A percentile compares a stretch with the other conserved stretches of the same genome.
Conservation (phyloP, 2,329 filamentous ascomycete species). For the Phialemonium atrogriseum region DNA sequence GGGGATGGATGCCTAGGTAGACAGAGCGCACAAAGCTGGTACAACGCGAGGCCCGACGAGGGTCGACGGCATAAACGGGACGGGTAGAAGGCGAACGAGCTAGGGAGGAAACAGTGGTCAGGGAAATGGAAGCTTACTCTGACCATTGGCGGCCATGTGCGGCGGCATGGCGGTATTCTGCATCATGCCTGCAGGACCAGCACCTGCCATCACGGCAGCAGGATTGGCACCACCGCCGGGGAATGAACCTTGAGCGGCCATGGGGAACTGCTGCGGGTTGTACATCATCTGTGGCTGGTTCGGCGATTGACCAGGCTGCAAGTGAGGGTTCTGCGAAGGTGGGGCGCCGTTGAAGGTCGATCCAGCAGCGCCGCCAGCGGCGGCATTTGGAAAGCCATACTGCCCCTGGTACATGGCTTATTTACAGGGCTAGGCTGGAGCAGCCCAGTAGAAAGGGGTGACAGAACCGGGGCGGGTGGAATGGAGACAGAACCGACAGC, state of each 20-base stretch:
- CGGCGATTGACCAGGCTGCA: conserved; percentile 34
- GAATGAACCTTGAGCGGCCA: conserved; percentile 43
- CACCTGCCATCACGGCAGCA: conserved; percentile 41
- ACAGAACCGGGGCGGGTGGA: conserved; percentile 4
- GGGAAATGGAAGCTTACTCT: conserved; percentile 40
- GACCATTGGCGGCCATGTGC: conserved; percentile 51
- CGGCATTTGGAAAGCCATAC: conserved; percentile 47
- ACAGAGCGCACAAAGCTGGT: too few species aligned
- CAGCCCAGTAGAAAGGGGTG: conserved; percentile 9
- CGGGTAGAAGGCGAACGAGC: conserved; percentile 11
- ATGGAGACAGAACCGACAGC: conserved; percentile 8
- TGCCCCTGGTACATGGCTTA: conserved; percentile 46
- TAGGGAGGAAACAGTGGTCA: conserved; percentile 14
- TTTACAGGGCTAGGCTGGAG: conserved; percentile 7
- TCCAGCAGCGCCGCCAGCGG: conserved; percentile 39
- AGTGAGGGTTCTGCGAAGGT: conserved; percentile 35
- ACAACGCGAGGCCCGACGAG: too few species aligned
- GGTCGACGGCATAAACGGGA: too few species aligned
- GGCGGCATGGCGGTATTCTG: conserved; percentile 51
- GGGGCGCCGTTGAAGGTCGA: conserved; percentile 44
- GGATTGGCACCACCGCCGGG: conserved; percentile 41
- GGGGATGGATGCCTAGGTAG: too few species aligned
- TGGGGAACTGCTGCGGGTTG: conserved; percentile 41
- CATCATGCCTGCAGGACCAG: conserved; percentile 53
- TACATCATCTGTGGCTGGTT: conserved; percentile 48